Evolutionary conservation across 495 filamentous ascomycete genomes (phyloP), one percentile per base, ranked within the genome.

Genomic region (Penicillium goetzii): DNA sequence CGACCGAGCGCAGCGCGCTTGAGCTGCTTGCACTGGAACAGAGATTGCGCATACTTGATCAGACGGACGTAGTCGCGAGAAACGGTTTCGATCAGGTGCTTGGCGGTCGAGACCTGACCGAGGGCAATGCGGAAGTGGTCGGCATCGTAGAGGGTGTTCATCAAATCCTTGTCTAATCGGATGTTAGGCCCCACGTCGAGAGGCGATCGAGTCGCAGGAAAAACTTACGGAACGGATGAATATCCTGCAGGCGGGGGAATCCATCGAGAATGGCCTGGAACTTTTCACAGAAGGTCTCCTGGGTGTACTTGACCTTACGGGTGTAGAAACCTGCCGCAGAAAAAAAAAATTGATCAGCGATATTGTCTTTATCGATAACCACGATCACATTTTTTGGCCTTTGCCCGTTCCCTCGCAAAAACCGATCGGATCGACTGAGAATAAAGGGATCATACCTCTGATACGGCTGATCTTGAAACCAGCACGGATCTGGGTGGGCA

Each of bases 401-500:
- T 40, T 25, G 33, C 26, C 38, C 17, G 4, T 19, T 21, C 19
- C 50, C 19, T 47, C 32, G 33, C 52, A 33, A 56, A 15, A 23
- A 19, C 61, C 60, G 41, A 60, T 28, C 36, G 10, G 33, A 55
- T 62, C 41, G 19, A 59, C 43, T 12, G 43, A 43, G 57, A 43
- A 49, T 15, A n/a, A 5, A 51, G 26, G 38, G 36, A 49, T 40
- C 40, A 58, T 82, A 88, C 87, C 87, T 83, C 94, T 82, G 70
- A 99, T 98, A 84, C 95, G 88, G 70, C 88, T 92, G 73, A 99
- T 98, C 78, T 97, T 91, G 83, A 99, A 99, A 61, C 95, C 95
- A 52, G 92, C 84, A 70, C 95, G 87, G 70, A 99, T 99, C 80
- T 97, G 94, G 30, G 95, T 99, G 15, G 95, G 95, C 58, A 99